Evolutionary conservation across 805 yeast genomes (phyloP).

Genomic region (Metschnikowia picachoensis): DNA sequence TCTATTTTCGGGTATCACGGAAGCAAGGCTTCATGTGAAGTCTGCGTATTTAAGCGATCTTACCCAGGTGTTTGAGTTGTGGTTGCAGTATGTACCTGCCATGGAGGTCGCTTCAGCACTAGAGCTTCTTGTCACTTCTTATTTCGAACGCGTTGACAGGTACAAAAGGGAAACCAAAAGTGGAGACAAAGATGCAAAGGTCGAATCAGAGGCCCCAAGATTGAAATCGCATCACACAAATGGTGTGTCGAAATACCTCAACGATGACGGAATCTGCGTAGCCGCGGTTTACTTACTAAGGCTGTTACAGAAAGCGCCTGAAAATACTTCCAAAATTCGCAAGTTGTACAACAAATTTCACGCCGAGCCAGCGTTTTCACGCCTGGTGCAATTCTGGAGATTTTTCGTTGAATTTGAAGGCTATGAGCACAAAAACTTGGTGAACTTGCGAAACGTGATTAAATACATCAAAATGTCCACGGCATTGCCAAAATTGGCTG

Average conservation of each 20-base stretch:
- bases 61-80: constrained; percentile 5
- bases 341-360: constrained; percentile 29
- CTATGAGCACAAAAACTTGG: constrained; percentile 36
- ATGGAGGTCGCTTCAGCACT: constrained; percentile 18
- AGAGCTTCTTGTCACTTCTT: constrained; percentile 17
- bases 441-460: constrained; percentile 44
- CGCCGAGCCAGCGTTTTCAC: constrained; percentile 28
- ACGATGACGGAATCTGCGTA: constrained; percentile 39
- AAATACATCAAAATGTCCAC: constrained; percentile 43
- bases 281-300: constrained; percentile 25
- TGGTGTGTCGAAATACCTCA: constrained; percentile 31
- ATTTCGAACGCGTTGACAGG: constrained; percentile 20
- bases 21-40: constrained; percentile 13
- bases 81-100: constrained; percentile 14
- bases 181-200: not conserved
- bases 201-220: not conserved
- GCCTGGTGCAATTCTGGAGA: constrained; percentile 53
- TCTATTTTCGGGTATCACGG: constrained; percentile 21
- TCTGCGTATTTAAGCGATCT: constrained; percentile 18
- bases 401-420: constrained; percentile 53
- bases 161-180: constrained; percentile 8
- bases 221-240: constrained; percentile 13
- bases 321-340: constrained; percentile 17
- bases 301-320: constrained; percentile 30
- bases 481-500: constrained; percentile 43